Percentiles rank a stretch among this genome's conserved stretches.
Conservation (phyloP, 805 yeast genomes). For the Candida vaughaniae region DNA sequence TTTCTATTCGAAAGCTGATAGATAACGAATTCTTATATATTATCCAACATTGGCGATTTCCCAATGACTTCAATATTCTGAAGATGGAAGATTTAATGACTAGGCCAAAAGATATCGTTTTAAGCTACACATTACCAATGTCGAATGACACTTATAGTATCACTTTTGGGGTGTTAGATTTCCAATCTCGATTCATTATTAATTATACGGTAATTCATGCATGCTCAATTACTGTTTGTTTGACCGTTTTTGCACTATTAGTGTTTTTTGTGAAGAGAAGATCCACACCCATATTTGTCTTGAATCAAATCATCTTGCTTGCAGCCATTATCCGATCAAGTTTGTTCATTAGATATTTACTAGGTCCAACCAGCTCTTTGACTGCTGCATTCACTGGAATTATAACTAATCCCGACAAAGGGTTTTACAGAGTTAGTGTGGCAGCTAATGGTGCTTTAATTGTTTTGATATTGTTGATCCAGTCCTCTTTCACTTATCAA, state of each 20-base stretch:
- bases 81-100: too few relatives aligned
- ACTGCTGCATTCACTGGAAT: slow-evolving; percentile 40
- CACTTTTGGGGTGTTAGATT: slow-evolving; percentile 15
- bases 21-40: too few relatives aligned
- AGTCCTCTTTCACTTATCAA: slow-evolving; percentile 69
- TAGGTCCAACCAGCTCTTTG: slow-evolving; percentile 51
- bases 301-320: slow-evolving; percentile 63
- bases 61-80: too few relatives aligned
- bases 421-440: slow-evolving; percentile 49
- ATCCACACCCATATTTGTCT: slow-evolving; percentile 67
- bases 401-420: slow-evolving; percentile 23
- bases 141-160: slow-evolving; percentile 8
- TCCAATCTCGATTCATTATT: slow-evolving; percentile 5
- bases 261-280: slow-evolving; percentile 37
- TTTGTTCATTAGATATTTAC: slow-evolving; percentile 44
- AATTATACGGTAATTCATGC: slow-evolving; percentile 17
- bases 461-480: slow-evolving; percentile 58
- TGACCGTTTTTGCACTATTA: slow-evolving; percentile 14
- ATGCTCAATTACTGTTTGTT: slow-evolving; percentile 17
- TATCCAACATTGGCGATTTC: too few relatives aligned
- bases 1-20: too few relatives aligned
- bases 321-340: slow-evolving; percentile 59
- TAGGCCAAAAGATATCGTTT: slow-evolving; percentile 9
- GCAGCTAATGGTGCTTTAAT: slow-evolving; percentile 63
- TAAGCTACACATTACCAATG: slow-evolving; percentile 15